These are phyloP conservation scores for Coelastrella sp. DNA, from an alignment of 139 green algal genomes.

Conservation along the genomic window DNA sequence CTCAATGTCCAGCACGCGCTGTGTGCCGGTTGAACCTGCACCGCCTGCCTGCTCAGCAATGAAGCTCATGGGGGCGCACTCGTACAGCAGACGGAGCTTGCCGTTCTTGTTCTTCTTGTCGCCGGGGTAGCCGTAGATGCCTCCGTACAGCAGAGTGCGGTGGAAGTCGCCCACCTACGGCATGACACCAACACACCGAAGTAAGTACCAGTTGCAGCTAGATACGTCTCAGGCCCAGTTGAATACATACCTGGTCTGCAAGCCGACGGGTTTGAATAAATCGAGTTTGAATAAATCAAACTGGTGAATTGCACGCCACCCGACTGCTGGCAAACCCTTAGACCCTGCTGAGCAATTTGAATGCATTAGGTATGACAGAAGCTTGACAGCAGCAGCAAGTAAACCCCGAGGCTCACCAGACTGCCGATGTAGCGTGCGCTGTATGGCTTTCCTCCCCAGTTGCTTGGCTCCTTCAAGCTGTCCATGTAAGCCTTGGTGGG, in stretches of 20 bases:
- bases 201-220: too few species aligned
- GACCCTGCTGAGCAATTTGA: background rate
- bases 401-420: slow-evolving; percentile 60
- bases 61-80: slow-evolving; percentile 97
- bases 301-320: too few species aligned
- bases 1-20: slow-evolving; percentile 84
- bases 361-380: background rate
- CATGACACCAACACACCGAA: too few species aligned
- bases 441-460: slow-evolving; percentile 95
- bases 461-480: slow-evolving; percentile 82
- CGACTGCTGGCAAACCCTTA: too few species aligned
- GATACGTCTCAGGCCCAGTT: too few species aligned
- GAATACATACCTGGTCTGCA: too few species aligned
- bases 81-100: slow-evolving; percentile 99
- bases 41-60: slow-evolving; percentile 93
- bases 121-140: slow-evolving; percentile 98
- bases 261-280: too few species aligned
- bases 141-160: slow-evolving; percentile 96
- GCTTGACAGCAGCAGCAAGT: slow-evolving; percentile 38
- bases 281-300: too few species aligned
- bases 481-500: slow-evolving; percentile 87
- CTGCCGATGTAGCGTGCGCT: slow-evolving; percentile 96
- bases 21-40: slow-evolving; percentile 72
- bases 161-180: slow-evolving; percentile 95
- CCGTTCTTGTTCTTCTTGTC: slow-evolving; percentile 95